Evolutionary conservation across 1,284 basidiomycete species (phyloP).

Genomic region (Pseudozyma flocculosa): DNA sequence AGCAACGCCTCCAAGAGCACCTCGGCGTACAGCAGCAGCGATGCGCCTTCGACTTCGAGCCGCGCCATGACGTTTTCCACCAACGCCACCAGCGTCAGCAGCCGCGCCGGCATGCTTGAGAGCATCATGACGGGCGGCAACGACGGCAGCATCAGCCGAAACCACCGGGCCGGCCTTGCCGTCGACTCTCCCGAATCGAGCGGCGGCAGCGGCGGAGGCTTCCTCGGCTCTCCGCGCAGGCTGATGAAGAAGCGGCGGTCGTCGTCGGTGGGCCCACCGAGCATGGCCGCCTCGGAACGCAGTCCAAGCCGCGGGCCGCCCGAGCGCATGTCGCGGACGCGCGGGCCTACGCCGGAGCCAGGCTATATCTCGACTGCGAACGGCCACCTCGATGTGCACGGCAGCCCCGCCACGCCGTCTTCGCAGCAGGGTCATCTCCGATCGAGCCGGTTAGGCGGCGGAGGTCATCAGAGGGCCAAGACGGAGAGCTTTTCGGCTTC

Average conservation of each 20-base stretch:
- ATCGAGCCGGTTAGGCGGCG: background rate
- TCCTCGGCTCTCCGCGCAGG: constrained; percentile 3
- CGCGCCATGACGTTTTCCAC: constrained; percentile 40
- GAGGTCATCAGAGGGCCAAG: constrained; percentile 11
- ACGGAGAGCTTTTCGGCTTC: constrained; percentile 8
- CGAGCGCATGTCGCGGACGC: background rate
- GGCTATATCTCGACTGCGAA: background rate
- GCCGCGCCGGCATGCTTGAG: constrained; percentile 23
- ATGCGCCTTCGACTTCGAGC: constrained; percentile 24
- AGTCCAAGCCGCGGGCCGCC: background rate
- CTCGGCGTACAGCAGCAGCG: constrained; percentile 29
- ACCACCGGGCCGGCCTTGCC: background rate
- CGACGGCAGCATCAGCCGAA: no score
- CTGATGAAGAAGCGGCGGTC: constrained; percentile 10
- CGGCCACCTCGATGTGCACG: no score
- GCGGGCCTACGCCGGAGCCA: background rate
- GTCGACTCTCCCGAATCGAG: constrained; percentile 8
- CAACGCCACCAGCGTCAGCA: constrained; percentile 42
- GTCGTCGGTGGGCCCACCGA: constrained; percentile 22
- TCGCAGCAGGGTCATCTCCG: no score
- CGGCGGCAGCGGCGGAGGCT: no score
- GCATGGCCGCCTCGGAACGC: background rate
- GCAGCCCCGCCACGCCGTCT: no score
- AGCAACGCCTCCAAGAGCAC: constrained; percentile 42
- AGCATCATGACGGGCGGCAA: background rate